These are phyloP conservation scores for Phytophthora megakarya DNA, from an alignment of 352 stramenopile species.

Conservation along the genomic window DNA sequence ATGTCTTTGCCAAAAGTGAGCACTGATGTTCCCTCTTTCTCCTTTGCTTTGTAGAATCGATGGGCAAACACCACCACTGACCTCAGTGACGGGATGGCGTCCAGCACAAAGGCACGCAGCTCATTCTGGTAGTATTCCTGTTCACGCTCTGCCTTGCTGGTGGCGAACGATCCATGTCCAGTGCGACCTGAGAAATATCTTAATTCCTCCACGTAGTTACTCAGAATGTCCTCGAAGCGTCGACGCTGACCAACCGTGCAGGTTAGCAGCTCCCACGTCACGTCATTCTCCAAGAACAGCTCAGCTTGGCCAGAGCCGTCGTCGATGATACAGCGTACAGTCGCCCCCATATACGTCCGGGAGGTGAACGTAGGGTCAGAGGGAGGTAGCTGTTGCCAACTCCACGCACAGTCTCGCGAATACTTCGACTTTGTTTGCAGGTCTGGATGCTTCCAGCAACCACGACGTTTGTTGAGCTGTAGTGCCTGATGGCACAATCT, in stretches of 20 bases:
- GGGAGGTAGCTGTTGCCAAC: slow-evolving; percentile 35
- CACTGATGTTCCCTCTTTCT: slow-evolving; percentile 45
- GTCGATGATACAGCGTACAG: slow-evolving; percentile 68
- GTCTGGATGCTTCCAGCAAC: slow-evolving; percentile 46
- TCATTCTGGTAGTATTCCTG: slow-evolving; percentile 74
- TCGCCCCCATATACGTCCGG: slow-evolving; percentile 51
- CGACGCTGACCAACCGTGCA: slow-evolving; percentile 47
- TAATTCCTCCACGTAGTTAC: slow-evolving; percentile 49
- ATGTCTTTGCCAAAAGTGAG: slow-evolving; percentile 74
- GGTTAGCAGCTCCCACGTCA: slow-evolving; percentile 72
- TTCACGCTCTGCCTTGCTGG: slow-evolving; percentile 32
- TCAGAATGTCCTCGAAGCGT: slow-evolving; percentile 56
- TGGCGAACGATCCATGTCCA: slow-evolving; percentile 35
- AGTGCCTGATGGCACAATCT: slow-evolving; percentile 55
- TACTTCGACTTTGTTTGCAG: slow-evolving; percentile 3
- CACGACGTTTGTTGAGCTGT: slow-evolving; percentile 44
- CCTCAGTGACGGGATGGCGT: slow-evolving; percentile 26
- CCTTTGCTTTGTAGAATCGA: slow-evolving; percentile 59
- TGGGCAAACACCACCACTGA: slow-evolving; percentile 59
- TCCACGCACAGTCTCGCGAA: slow-evolving; percentile 25
- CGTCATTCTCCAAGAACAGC: slow-evolving; percentile 68
- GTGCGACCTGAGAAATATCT: slow-evolving; percentile 60
- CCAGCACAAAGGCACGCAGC: slow-evolving; percentile 50
- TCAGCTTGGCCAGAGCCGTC: slow-evolving; percentile 80
- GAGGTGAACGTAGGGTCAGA: slow-evolving; percentile 40